Conservation (phyloP, 1,139 yeast genomes). For the Yamadazyma epiphylla region DNA sequence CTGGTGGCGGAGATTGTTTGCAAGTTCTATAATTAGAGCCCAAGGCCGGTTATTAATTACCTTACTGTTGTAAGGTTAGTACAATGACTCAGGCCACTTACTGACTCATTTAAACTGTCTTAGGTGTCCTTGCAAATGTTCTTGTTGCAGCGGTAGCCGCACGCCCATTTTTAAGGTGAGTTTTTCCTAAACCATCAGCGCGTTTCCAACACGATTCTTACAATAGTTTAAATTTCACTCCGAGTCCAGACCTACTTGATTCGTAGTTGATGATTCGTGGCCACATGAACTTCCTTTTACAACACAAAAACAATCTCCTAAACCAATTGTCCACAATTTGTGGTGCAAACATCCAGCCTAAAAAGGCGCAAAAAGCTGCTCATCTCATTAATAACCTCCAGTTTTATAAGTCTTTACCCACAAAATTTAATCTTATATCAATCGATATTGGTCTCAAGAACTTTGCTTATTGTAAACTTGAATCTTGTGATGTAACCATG, state of each 20-base stretch:
- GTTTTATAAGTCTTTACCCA: slow-evolving; percentile 14
- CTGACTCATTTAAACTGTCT: not conserved
- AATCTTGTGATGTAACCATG: slow-evolving; percentile 11
- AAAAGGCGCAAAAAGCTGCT: slow-evolving; percentile 23
- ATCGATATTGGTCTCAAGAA: slow-evolving; percentile 42
- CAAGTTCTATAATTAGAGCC: no score
- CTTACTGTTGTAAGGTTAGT: no score
- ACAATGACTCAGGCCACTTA: no score
- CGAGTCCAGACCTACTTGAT: no score
- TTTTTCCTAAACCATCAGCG: no score
- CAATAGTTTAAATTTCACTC: not conserved
- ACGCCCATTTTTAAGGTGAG: no score
- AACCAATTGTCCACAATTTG: slow-evolving; percentile 31
- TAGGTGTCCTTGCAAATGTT: not conserved
- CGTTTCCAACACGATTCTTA: no score
- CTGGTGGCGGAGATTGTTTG: no score
- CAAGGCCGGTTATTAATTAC: no score
- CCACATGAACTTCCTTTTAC: slow-evolving; percentile 8
- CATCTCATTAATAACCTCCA: slow-evolving; percentile 19
- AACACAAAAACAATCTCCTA: slow-evolving; percentile 13
- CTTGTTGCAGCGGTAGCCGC: no score
- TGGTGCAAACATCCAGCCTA: slow-evolving; percentile 26
- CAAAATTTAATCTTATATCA: slow-evolving; percentile 19
- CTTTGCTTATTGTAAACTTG: slow-evolving; percentile 33
- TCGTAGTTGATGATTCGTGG: no score